These are phyloP conservation scores for Boletellus deceptivus DNA, from an alignment of 1,284 basidiomycete genomes.

Conservation along the genomic window DNA sequence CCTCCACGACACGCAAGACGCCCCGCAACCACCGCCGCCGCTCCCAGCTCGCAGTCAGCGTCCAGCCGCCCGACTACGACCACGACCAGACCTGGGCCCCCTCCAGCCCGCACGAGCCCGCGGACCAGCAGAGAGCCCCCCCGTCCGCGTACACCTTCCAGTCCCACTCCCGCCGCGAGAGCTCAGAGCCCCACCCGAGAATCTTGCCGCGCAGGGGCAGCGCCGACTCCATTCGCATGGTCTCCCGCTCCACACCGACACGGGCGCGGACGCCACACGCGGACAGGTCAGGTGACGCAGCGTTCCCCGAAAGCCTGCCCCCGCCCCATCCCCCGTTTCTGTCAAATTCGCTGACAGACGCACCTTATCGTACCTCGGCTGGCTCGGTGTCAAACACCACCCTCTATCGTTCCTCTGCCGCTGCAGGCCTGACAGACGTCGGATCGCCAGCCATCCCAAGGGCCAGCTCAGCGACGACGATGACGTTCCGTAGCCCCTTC, in stretches of 20 bases:
- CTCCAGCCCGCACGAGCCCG: conserved; percentile 7
- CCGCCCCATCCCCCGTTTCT: conserved; percentile 57
- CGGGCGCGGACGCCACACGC: conserved; percentile 10
- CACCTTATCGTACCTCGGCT: conserved; percentile 38
- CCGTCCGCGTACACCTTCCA: conserved; percentile 52
- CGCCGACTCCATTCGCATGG: conserved; percentile 36
- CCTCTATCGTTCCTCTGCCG: conserved; percentile 30
- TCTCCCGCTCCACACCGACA: conserved; percentile 15
- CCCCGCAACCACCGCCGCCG: conserved; percentile 26
- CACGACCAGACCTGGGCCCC: conserved; percentile 19
- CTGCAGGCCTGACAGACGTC: conserved; percentile 18
- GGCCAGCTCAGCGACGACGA: conserved; percentile 46
- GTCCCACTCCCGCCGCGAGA: conserved; percentile 60
- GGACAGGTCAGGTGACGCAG: conserved; percentile 23
- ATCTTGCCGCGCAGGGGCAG: conserved; percentile 32
- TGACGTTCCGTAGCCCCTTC: conserved; percentile 64
- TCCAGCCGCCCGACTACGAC: conserved; percentile 5
- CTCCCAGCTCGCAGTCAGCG: conserved; percentile 27
- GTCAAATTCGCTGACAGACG: conserved; percentile 34
- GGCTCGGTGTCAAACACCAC: conserved; percentile 25
- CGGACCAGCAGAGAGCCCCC: conserved; percentile 31
- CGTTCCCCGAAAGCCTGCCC: conserved; percentile 25
- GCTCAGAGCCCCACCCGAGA: conserved; percentile 55
- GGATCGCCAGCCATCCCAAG: conserved; percentile 24
- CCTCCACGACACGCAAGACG: conserved; percentile 18